Conservation (phyloP, 768 basidiomycete species). For the Baorangia bicolor region DNA sequence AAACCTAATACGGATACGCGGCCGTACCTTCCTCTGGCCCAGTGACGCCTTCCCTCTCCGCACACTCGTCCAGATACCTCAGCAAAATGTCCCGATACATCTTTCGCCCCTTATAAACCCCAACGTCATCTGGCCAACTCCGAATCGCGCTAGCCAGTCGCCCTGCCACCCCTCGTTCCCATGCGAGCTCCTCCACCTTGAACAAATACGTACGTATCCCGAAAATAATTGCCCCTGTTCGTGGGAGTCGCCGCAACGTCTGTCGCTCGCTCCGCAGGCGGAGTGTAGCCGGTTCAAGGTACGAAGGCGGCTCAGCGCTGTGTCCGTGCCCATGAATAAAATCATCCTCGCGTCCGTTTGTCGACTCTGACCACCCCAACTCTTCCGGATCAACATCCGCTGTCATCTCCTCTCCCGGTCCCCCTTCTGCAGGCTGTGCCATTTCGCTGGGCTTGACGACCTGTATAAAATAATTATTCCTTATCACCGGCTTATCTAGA, state of each 20-base stretch:
- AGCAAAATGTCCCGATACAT: slow-evolving; percentile 24
- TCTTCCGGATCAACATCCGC: slow-evolving; percentile 55
- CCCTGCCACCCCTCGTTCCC: slow-evolving; percentile 58
- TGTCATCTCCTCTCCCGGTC: slow-evolving; percentile 4
- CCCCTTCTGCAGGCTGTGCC: not conserved
- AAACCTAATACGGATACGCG: slow-evolving; percentile 19
- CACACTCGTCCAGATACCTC: slow-evolving; percentile 23
- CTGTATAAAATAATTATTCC: slow-evolving; percentile 65
- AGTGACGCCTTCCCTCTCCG: slow-evolving; percentile 10
- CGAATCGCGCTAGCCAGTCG: slow-evolving; percentile 62
- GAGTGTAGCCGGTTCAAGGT: slow-evolving; percentile 42
- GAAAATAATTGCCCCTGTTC: slow-evolving; percentile 64
- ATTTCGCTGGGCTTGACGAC: slow-evolving; percentile 31
- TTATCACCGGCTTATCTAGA: slow-evolving; percentile 65
- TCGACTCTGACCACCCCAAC: slow-evolving; percentile 60
- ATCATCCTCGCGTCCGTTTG: slow-evolving; percentile 52
- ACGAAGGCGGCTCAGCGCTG: slow-evolving; percentile 13
- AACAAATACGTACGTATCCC: slow-evolving; percentile 67
- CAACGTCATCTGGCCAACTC: slow-evolving; percentile 66
- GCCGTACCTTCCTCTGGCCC: slow-evolving; percentile 2
- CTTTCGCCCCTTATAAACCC: slow-evolving; percentile 24
- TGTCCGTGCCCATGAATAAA: slow-evolving; percentile 34
- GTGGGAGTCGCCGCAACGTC: slow-evolving; percentile 61
- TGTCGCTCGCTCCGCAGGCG: slow-evolving; percentile 65
- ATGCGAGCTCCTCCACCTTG: slow-evolving; percentile 48